Conservation (phyloP, 345 rosid genomes). For the Viola odorata region DNA sequence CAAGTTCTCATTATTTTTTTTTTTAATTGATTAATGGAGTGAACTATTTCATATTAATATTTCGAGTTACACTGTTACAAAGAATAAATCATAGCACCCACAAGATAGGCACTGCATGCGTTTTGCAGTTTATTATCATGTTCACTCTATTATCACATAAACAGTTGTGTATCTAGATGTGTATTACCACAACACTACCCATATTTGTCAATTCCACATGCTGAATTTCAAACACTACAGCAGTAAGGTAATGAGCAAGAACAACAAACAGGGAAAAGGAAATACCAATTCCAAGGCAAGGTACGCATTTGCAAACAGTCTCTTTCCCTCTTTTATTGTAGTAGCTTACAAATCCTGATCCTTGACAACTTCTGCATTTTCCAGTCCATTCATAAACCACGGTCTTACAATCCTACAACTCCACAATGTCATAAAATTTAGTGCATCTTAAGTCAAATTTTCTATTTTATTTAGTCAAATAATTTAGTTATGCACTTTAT, state of each 20-base stretch:
- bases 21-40: no score
- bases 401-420: conserved; percentile 68
- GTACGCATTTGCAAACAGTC: conserved; percentile 77
- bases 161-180: background rate
- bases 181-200: background rate
- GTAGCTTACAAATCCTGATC: conserved; percentile 77
- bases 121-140: no score
- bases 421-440: no score
- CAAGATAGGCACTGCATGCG: no score
- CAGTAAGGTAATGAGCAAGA: background rate
- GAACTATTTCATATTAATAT: no score
- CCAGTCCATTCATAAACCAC: conserved; percentile 99
- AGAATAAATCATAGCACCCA: no score
- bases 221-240: background rate
- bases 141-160: no score
- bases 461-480: no score
- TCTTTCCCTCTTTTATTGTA: conserved; percentile 81
- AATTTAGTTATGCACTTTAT: no score
- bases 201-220: background rate
- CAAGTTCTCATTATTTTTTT: no score
- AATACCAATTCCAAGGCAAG: conserved; percentile 84
- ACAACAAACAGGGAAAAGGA: conserved; percentile 13
- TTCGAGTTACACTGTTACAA: no score
- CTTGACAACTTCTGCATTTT: conserved; percentile 86
- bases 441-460: no score